A percentile compares a stretch with the other conserved stretches of the same genome.
Conservation (phyloP, 192 early-diverging fungal species). For the Podila epicladia region DNA sequence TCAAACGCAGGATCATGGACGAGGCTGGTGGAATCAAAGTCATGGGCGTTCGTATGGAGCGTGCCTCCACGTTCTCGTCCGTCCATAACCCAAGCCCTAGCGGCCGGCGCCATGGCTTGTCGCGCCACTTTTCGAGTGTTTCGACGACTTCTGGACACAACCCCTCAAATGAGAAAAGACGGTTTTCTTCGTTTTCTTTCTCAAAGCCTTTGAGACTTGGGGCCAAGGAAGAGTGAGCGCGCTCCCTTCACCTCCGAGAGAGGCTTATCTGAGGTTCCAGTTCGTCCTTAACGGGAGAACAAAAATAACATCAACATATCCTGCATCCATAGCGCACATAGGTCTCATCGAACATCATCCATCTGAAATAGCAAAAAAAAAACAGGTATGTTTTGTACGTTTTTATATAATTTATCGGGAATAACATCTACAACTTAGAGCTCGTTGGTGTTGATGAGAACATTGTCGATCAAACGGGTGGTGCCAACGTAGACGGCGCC, state of each 20-base stretch:
- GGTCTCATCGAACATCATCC: no score
- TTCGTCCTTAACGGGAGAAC: no score
- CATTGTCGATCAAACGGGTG: conserved; percentile 95
- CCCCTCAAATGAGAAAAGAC: conserved; percentile 1
- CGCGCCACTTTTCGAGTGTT: neutral
- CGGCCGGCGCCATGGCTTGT: neutral
- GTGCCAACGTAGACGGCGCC: conserved; percentile 87
- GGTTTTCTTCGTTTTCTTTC: conserved; percentile 10
- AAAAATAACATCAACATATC: no score
- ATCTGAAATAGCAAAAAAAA: neutral
- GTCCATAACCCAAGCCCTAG: conserved; percentile 10
- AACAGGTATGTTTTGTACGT: no score
- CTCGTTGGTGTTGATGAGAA: conserved; percentile 70
- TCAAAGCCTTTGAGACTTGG: neutral
- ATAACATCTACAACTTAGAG: conserved; percentile 10
- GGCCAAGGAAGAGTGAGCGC: neutral
- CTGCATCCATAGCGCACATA: no score
- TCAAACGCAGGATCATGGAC: conserved; percentile 29
- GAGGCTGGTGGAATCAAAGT: conserved; percentile 28
- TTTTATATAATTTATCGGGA: neutral
- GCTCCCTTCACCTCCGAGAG: no score
- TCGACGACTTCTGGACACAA: neutral
- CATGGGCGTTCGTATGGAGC: conserved; percentile 27
- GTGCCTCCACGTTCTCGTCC: conserved; percentile 26
- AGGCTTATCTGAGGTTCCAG: neutral